Conservation (phyloP, 768 basidiomycete species). For the Coprinopsis sp. region DNA sequence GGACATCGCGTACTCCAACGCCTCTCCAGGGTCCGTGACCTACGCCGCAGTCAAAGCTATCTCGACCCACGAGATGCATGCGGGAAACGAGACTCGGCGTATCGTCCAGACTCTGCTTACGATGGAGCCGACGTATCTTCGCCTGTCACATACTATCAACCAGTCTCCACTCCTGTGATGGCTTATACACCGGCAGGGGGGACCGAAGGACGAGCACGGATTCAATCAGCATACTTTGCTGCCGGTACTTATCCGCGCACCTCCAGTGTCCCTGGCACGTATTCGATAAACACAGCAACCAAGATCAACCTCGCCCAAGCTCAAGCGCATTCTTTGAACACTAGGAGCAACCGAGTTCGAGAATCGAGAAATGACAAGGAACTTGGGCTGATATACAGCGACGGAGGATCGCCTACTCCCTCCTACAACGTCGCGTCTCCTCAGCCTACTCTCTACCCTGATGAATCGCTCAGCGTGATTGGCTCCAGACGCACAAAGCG, state of each 20-base stretch:
- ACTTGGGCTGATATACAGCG: constrained; percentile 1
- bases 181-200: constrained; percentile 21
- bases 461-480: constrained; percentile 65
- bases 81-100: constrained; percentile 25
- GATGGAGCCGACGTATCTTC: constrained; percentile 49
- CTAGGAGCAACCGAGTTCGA: constrained; percentile 24
- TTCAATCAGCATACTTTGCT: constrained; percentile 66
- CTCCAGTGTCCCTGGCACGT: constrained; percentile 39
- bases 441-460: constrained; percentile 63
- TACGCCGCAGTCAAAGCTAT: constrained; percentile 21
- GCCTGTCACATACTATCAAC: constrained; percentile 29
- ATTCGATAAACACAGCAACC: constrained; percentile 32
- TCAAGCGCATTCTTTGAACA: constrained; percentile 17
- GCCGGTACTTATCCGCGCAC: constrained; percentile 50
- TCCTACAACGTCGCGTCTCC: constrained; percentile 41
- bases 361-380: too few species aligned
- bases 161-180: constrained; percentile 19
- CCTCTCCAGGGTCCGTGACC: constrained; percentile 28
- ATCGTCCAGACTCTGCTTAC: constrained; percentile 40
- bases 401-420: constrained; percentile 28
- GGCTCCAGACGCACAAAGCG: constrained; percentile 23
- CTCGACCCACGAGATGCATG: constrained; percentile 18
- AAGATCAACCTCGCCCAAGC: constrained; percentile 24
- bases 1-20: constrained; percentile 36
- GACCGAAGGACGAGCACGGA: constrained; percentile 53